Evolutionary conservation across 1,284 basidiomycete species (phyloP).

Genomic region (Ceratorhiza oryzae-sativae): DNA sequence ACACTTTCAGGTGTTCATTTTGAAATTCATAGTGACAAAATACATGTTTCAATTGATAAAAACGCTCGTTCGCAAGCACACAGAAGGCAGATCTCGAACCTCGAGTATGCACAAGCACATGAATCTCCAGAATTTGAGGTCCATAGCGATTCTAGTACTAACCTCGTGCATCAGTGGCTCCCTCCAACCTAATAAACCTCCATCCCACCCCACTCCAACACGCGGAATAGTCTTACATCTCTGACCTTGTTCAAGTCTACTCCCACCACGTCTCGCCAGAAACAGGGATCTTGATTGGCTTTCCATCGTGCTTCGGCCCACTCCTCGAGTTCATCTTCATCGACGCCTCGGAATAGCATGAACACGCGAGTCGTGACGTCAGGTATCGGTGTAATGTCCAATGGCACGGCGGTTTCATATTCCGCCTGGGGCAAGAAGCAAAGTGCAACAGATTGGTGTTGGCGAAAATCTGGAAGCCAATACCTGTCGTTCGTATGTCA

Average conservation of each 20-base stretch:
- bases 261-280: slow-evolving; percentile 47
- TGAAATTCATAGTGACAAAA: no score
- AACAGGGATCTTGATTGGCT: slow-evolving; percentile 39
- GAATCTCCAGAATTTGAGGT: no score
- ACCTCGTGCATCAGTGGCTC: no score
- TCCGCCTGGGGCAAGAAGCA: slow-evolving; percentile 56
- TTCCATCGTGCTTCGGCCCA: slow-evolving; percentile 46
- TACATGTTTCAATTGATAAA: no score
- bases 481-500: slow-evolving; percentile 44
- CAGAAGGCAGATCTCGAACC: no score
- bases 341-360: slow-evolving; percentile 57
- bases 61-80: no score
- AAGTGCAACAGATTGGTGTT: slow-evolving; percentile 55
- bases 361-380: slow-evolving; percentile 57
- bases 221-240: slow-evolving; percentile 48
- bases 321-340: slow-evolving; percentile 43
- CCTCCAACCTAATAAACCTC: slow-evolving; percentile 46
- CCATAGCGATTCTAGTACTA: no score
- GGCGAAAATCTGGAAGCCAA: slow-evolving; percentile 54
- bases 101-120: no score
- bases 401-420: slow-evolving; percentile 54
- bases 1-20: no score
- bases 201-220: slow-evolving; percentile 55
- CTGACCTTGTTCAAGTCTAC: slow-evolving; percentile 43
- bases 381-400: slow-evolving; percentile 53